Base-by-base conservation (phyloP, 2,329 filamentous ascomycete genomes). In the Paecilomyces formosus region DNA sequence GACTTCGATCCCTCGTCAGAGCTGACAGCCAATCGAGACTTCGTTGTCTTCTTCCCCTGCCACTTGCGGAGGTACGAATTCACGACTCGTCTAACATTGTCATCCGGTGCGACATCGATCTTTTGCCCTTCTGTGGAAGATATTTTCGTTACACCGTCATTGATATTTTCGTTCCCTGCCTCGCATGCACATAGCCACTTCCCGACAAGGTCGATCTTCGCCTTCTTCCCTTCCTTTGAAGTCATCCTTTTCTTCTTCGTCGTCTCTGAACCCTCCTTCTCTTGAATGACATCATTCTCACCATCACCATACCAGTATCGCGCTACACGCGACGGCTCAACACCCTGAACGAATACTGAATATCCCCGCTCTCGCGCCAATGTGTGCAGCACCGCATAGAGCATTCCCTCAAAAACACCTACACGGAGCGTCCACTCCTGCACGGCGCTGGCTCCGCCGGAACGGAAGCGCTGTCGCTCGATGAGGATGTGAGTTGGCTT, bases 341-440 rank as follows among this genome's bases (percentile, higher is more conserved):
- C 73, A 6, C 82, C 77, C 11, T 78, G 65, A 0, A 86, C 76
- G 1, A 66, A 64, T n/a, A 77, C 76, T 18, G 68, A 61, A 77
- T 77, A 79, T 2, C 69, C 58, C 1, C 74, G 75, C 54, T 81
- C 71, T 18, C 74, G 70, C 53, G 74, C 73, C 54, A 90, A 67
- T 0, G 86, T 82, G 55, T 81, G 78, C 39, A 93, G 72, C 12
- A 86, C 80, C 8, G 88, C 87, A 77, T 92, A 88, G 0, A 95
- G 74, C 85, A 94, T 94, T 3, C 85, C 85, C 71, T 95, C 90
- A 22, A 95, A 81, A 66, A 88, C 87, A 64, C 93, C 93, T 8
- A 95, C 90, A 1, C 89, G 80, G 49, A 94, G 70, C 2, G 90
- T 93, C 90, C 90, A 95, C 73, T 95, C 89, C 60, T 86, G 83